phyloP scores from a whole-genome alignment of 1,139 yeast genomes.

The Debaryomyces udenii region DNA sequence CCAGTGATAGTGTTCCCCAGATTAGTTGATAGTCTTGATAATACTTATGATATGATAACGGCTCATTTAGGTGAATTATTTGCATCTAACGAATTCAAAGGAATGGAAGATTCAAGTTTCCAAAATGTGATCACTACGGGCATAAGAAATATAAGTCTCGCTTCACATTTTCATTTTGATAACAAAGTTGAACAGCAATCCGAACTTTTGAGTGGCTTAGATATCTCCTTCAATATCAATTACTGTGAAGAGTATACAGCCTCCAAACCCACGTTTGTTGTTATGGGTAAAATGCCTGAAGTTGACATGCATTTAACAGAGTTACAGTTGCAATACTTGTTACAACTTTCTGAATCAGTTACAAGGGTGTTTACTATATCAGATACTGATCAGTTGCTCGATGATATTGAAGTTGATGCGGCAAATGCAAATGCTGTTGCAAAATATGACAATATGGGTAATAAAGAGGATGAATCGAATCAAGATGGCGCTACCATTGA shows the following conservation, averaged over 20 bases:
- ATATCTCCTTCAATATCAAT: constrained; percentile 63
- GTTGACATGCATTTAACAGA: constrained; percentile 75
- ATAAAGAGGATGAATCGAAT: background rate
- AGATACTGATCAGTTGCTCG: constrained; percentile 39
- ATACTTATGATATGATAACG: constrained; percentile 60
- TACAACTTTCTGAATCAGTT: constrained; percentile 58
- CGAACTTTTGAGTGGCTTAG: constrained; percentile 71
- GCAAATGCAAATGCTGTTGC: constrained; percentile 52
- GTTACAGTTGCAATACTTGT: constrained; percentile 65
- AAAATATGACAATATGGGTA: constrained; percentile 15
- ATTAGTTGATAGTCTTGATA: constrained; percentile 42
- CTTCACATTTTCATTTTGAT: constrained; percentile 60
- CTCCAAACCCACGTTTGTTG: constrained; percentile 53
- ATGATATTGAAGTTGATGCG: constrained; percentile 69
- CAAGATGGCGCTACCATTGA: background rate
- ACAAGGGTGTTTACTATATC: constrained; percentile 55
- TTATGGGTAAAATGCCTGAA: constrained; percentile 67
- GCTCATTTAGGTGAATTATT: constrained; percentile 84
- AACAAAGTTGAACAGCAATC: constrained; percentile 51
- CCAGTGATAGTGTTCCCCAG: constrained; percentile 85
- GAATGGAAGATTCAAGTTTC: constrained; percentile 16
- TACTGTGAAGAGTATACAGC: constrained; percentile 47
- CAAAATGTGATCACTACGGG: constrained; percentile 66
- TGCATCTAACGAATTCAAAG: constrained; percentile 62
- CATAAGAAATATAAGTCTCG: constrained; percentile 66